Conservation (phyloP, 805 yeast species). For the Cyberlindnera veronae region DNA sequence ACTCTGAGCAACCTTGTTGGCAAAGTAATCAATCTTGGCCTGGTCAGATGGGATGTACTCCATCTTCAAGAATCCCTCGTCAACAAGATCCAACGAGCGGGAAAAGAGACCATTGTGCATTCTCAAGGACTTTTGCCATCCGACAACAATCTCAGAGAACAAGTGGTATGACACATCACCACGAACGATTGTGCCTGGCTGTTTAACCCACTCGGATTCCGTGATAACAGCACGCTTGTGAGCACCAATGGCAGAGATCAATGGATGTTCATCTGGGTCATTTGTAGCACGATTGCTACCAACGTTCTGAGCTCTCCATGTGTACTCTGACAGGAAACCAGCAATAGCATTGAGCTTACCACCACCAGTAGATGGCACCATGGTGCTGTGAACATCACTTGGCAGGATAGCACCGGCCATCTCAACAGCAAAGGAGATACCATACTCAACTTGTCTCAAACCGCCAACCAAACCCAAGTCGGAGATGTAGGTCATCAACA, state of each 20-base stretch:
- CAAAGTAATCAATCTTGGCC: conserved; percentile 48
- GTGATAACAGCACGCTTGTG: conserved; percentile 59
- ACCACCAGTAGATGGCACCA: conserved; percentile 36
- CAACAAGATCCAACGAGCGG: conserved; percentile 45
- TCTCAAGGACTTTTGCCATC: conserved; percentile 66
- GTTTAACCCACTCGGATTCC: conserved; percentile 75
- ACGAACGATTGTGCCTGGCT: conserved; percentile 49
- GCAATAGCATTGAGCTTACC: conserved; percentile 57
- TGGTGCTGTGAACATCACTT: conserved; percentile 61
- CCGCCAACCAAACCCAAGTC: conserved; percentile 34
- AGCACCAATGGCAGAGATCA: conserved; percentile 45
- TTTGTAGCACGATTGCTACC: conserved; percentile 29
- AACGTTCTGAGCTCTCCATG: conserved; percentile 55
- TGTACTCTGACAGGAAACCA: conserved; percentile 70
- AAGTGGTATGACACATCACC: conserved; percentile 47
- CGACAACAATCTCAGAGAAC: conserved; percentile 61
- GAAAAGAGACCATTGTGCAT: conserved; percentile 63
- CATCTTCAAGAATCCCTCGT: conserved; percentile 71
- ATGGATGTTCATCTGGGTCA: conserved; percentile 41
- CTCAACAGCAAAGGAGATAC: conserved; percentile 87
- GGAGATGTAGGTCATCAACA: conserved; percentile 74
- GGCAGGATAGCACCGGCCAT: conserved; percentile 75
- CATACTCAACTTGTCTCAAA: conserved; percentile 56
- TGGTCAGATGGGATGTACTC: conserved; percentile 85
- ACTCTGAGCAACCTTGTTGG: conserved; percentile 44